Evolutionary conservation across 1,284 basidiomycete genomes (phyloP).

Genomic region (Exobasidium cylindrosporum): DNA sequence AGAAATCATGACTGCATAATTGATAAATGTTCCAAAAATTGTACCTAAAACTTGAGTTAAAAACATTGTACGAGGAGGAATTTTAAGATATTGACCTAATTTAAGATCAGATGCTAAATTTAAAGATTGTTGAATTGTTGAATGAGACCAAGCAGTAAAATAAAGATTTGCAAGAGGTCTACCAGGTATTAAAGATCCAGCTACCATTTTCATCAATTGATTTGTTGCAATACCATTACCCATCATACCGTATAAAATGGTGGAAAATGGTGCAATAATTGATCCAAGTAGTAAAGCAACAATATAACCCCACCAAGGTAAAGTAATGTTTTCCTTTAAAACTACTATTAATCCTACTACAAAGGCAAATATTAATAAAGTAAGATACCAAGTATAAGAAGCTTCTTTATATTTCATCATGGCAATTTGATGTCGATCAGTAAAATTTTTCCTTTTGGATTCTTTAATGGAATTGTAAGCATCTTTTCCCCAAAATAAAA

Average conservation of each 20-base stretch:
- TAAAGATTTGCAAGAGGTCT: slow-evolving; percentile 38
- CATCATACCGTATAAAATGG: slow-evolving; percentile 26
- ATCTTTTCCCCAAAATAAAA: slow-evolving; percentile 58
- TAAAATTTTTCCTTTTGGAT: background rate
- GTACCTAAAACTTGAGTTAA: slow-evolving; percentile 26
- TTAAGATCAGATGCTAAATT: slow-evolving; percentile 29
- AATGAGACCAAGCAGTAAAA: slow-evolving; percentile 33
- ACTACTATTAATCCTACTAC: slow-evolving; percentile 22
- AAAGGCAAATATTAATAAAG: slow-evolving; percentile 24
- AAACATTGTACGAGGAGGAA: slow-evolving; percentile 27
- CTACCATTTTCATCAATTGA: slow-evolving; percentile 34
- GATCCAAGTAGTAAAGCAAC: slow-evolving; percentile 25
- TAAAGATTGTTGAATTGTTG: slow-evolving; percentile 21
- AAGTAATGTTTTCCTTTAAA: slow-evolving; percentile 29
- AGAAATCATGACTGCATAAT: slow-evolving; percentile 28
- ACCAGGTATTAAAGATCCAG: slow-evolving; percentile 28
- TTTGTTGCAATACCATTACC: slow-evolving; percentile 32
- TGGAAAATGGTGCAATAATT: slow-evolving; percentile 27
- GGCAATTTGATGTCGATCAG: slow-evolving; percentile 61
- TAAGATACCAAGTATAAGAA: background rate
- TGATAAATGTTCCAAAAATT: slow-evolving; percentile 29
- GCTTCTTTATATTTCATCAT: too few species aligned
- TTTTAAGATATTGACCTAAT: slow-evolving; percentile 39
- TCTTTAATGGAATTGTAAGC: slow-evolving; percentile 3
- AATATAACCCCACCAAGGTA: slow-evolving; percentile 35